Evolutionary conservation across 306 rosid genomes (phyloP), one percentile per base, ranked within the genome.

Genomic region (Quercus gilva): DNA sequence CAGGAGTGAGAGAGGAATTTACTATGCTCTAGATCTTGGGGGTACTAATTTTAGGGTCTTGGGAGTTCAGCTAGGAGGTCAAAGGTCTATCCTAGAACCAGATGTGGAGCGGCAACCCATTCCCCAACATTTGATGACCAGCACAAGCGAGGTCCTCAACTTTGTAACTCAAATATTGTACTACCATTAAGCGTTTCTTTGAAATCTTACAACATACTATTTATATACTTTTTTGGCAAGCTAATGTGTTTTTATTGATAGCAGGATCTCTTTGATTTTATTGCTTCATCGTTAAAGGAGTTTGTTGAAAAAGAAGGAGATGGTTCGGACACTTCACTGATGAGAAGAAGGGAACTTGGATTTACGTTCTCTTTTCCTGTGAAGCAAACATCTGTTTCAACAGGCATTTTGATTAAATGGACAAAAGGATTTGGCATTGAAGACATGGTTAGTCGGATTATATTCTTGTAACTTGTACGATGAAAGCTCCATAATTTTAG

Each of bases 321-420:
- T 55, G 78, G 77, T 83, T 76, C 90, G 69, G 86, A 90, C 75
- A 37, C 37, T 85, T 83, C 86, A 74, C 74, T 15, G 68, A 84
- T 78, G 61, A 85, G 81, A 74, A 81, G 81, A 85, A 85, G 86
- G 85, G 96, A 92, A 69, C 93, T 94, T 82, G 98, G 98, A 73
- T 94, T 92, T 82, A 94, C 97, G 33, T 94, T 94, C 87, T 92
- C 98, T 80, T 94, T 90, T 89, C 98, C 98, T 2, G 91, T 92
- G 78, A 94, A 87, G 79, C 98, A 94, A 85, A 72, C 78, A 63
- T 90, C 96, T 52, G 82, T 90, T 71, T 84, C 97, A 29, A 89
- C 96, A 5, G 98, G 98, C 84, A 82, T 86, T 83, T 82, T 94
- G 81, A 90, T 92, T 75, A 94, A 92, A 83, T 91, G 98, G 98